Base-by-base conservation (phyloP, 768 basidiomycete genomes). In the Multifurca ochricompacta region DNA sequence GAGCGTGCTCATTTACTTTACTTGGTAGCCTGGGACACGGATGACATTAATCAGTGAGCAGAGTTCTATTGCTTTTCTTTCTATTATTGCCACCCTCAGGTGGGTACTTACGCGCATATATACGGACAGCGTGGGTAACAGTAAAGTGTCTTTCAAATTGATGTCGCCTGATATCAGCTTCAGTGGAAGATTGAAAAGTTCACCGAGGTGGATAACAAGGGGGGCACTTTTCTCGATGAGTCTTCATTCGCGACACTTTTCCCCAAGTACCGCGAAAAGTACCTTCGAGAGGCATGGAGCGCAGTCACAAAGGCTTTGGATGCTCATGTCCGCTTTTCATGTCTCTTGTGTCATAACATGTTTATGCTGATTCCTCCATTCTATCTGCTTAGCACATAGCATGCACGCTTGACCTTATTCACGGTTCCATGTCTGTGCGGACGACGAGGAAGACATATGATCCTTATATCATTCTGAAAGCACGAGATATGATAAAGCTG, bases 161-260 rank as follows among this genome's bases (percentile, higher is more conserved):
- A n/a, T n/a, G n/a, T n/a, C n/a, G n/a, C n/a, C n/a, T n/a, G n/a
- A n/a, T n/a, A n/a, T n/a, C n/a, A n/a, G n/a, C n/a, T n/a, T n/a
- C n/a, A 70, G 70, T 99, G 96, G 96, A 89, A 88, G 71, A 71
- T 98, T 46, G 86, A 94, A 25, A 70, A 84, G 6, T 97, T 97
- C 70, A 66, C 74, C 54, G 74, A 78, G 4, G 68, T 67, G 36
- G 89, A 95, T 70, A 91, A 91, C 70, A 85, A 83, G 64, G 83
- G 78, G 13, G 87, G 88, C 0, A 75, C 87, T 2, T 92, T 99
- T 71, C 77, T 83, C 2, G 95, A 98, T 68, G 96, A 99, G 73
- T 96, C 93, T 3, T 95, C 92, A 0, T 99, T 98, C 64, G 95
- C 95, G 9, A 95, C 96, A 1, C 79, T 99, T 9, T 99, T 99